phyloP scores from a whole-genome alignment of 2,329 filamentous ascomycete species.

The Talaromyces piceae region DNA sequence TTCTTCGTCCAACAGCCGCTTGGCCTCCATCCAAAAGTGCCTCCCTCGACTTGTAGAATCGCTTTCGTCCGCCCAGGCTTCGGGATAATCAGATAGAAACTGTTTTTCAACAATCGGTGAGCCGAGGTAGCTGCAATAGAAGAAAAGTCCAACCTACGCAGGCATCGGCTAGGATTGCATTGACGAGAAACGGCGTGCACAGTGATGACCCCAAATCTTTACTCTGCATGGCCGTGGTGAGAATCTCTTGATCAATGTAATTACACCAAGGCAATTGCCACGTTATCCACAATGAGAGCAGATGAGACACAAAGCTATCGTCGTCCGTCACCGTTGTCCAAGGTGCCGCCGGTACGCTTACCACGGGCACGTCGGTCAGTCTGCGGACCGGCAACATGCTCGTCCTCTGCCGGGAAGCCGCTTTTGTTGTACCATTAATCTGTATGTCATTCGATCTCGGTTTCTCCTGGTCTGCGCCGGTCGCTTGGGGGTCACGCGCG shows the following conservation, averaged over 20 bases:
- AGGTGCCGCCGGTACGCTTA: conserved; percentile 26
- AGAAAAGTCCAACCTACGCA: conserved; percentile 21
- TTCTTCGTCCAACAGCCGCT: conserved; percentile 29
- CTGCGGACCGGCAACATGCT: not conserved
- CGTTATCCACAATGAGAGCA: conserved; percentile 87
- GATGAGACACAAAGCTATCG: conserved; percentile 64
- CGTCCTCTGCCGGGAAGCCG: not conserved
- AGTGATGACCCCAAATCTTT: conserved; percentile 52
- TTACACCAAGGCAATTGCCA: conserved; percentile 88
- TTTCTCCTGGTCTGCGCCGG: not conserved
- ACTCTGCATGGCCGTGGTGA: conserved; percentile 46
- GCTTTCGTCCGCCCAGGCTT: conserved; percentile 20
- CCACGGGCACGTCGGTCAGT: conserved; percentile 24
- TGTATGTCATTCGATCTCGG: not conserved
- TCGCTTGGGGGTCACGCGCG: not conserved
- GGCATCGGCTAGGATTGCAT: conserved; percentile 66
- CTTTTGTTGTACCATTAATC: not conserved
- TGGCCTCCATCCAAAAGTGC: conserved; percentile 29
- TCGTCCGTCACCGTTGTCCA: conserved; percentile 81
- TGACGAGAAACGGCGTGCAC: conserved; percentile 78
- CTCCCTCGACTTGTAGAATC: conserved; percentile 25
- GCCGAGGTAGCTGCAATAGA: conserved; percentile 7
- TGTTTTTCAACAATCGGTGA: conserved; percentile 10
- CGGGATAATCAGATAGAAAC: conserved; percentile 30
- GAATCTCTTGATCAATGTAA: conserved; percentile 70